Conservation (phyloP, 2,329 filamentous ascomycete genomes). For the Pleomassaria siparia region DNA sequence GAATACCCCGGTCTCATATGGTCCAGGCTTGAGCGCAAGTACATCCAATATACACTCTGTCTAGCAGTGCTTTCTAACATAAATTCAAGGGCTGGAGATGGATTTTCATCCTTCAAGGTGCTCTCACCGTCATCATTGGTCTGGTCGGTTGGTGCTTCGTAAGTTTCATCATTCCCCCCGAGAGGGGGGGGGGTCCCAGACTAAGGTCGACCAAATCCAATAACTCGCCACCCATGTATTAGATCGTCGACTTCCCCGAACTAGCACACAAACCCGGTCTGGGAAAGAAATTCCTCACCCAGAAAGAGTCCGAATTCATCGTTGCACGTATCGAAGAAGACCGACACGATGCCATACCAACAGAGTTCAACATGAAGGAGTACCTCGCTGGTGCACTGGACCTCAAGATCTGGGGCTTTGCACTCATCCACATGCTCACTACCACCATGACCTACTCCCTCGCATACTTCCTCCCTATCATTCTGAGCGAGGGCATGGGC, state of each 20-base stretch:
- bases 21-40: too few relatives aligned
- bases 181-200: too few relatives aligned
- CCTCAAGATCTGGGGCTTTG: slow-evolving; percentile 26
- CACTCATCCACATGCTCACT: slow-evolving; percentile 24
- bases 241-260: slow-evolving; percentile 34
- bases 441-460: slow-evolving; percentile 29
- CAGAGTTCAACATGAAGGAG: slow-evolving; percentile 22
- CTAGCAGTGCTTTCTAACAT: too few relatives aligned
- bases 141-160: too few relatives aligned
- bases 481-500: slow-evolving; percentile 24
- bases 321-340: slow-evolving; percentile 27
- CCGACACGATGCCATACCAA: slow-evolving; percentile 24
- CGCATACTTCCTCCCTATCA: slow-evolving; percentile 30
- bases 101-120: slow-evolving; percentile 34
- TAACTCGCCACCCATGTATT: too few relatives aligned
- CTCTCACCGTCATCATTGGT: slow-evolving; percentile 28
- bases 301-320: slow-evolving; percentile 18
- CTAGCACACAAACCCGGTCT: slow-evolving; percentile 21
- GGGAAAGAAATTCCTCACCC: slow-evolving; percentile 23
- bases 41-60: too few relatives aligned
- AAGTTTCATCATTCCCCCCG: too few relatives aligned
- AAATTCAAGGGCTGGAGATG: too few relatives aligned
- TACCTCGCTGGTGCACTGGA: slow-evolving; percentile 22
- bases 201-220: too few relatives aligned
- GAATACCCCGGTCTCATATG: too few relatives aligned